Evolutionary conservation across 805 yeast species (phyloP).

Genomic region (Hanseniaspora taiwanica): DNA sequence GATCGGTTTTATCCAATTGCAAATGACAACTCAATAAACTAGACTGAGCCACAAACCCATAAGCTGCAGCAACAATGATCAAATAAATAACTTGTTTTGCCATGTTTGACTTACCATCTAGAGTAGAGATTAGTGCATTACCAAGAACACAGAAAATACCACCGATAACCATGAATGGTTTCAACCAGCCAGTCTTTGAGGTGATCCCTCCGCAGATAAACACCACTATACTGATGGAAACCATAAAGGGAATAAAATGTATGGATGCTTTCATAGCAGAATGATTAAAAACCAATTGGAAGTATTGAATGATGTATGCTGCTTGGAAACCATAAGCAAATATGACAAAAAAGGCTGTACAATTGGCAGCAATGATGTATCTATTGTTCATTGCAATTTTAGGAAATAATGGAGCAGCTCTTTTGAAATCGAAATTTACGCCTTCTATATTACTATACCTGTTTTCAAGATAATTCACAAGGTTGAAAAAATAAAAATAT

Average conservation of each 20-base stretch:
- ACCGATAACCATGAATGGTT: conserved; percentile 25
- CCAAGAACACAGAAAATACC: conserved; percentile 22
- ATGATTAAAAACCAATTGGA: conserved; percentile 14
- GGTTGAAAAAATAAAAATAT: conserved; percentile 2
- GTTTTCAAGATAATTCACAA: conserved; percentile 2
- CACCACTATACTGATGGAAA: conserved; percentile 10
- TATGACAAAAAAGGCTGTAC: conserved; percentile 11
- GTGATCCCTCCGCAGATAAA: conserved; percentile 18
- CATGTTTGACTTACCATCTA: conserved; percentile 20
- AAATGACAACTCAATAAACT: conserved; percentile 21
- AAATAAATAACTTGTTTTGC: conserved; percentile 24
- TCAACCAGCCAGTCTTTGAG: conserved; percentile 23
- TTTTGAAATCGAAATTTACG: background rate
- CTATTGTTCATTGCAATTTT: conserved; percentile 9
- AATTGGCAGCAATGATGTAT: conserved; percentile 10
- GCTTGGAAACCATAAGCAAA: conserved; percentile 14
- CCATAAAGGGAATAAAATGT: conserved; percentile 15
- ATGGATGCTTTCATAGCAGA: conserved; percentile 17
- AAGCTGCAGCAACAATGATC: conserved; percentile 26
- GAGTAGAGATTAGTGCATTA: conserved; percentile 21
- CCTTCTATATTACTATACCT: background rate
- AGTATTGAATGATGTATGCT: conserved; percentile 16
- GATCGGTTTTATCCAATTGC: conserved; percentile 11
- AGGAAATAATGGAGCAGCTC: conserved; percentile 10
- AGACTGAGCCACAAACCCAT: conserved; percentile 25